phyloP scores from a whole-genome alignment of 495 filamentous ascomycete species.

The Penicillium manginii region DNA sequence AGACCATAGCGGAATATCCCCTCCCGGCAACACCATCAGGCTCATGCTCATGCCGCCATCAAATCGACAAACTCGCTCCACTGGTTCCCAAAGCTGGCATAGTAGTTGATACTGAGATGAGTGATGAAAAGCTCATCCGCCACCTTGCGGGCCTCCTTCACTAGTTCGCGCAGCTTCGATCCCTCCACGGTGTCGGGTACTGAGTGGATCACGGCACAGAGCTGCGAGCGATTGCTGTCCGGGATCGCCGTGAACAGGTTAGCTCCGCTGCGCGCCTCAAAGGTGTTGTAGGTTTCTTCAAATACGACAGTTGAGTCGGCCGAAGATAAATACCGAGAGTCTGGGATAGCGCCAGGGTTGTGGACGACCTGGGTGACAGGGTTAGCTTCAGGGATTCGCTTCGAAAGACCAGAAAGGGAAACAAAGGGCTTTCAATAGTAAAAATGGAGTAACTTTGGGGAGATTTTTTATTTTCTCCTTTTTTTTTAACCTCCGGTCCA shows the following conservation, averaged over 20 bases:
- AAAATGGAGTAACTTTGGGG: background rate
- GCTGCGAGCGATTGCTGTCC: conserved; percentile 37
- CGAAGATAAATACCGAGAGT: conserved; percentile 44
- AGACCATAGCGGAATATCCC: background rate
- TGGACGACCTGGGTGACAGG: conserved; percentile 46
- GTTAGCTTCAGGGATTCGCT: conserved; percentile 23
- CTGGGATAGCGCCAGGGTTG: conserved; percentile 51
- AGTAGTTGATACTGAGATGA: conserved; percentile 46
- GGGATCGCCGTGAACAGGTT: conserved; percentile 39
- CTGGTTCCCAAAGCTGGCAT: conserved; percentile 45
- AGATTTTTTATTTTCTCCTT: background rate
- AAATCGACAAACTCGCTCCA: conserved; percentile 49
- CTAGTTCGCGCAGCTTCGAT: conserved; percentile 35
- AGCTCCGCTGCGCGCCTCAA: conserved; percentile 38
- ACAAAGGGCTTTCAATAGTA: conserved; percentile 1
- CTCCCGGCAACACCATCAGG: background rate
- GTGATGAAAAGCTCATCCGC: conserved; percentile 52
- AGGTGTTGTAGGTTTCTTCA: conserved; percentile 49
- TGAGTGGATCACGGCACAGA: conserved; percentile 49
- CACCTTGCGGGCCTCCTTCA: conserved; percentile 39
- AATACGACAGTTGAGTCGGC: conserved; percentile 53
- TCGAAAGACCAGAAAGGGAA: conserved; percentile 22
- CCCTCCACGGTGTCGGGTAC: conserved; percentile 39
- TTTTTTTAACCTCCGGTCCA: conserved; percentile 1
- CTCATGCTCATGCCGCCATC: conserved; percentile 34